phyloP scores from a whole-genome alignment of 345 rosid species.

The Kernera saxatilis region DNA sequence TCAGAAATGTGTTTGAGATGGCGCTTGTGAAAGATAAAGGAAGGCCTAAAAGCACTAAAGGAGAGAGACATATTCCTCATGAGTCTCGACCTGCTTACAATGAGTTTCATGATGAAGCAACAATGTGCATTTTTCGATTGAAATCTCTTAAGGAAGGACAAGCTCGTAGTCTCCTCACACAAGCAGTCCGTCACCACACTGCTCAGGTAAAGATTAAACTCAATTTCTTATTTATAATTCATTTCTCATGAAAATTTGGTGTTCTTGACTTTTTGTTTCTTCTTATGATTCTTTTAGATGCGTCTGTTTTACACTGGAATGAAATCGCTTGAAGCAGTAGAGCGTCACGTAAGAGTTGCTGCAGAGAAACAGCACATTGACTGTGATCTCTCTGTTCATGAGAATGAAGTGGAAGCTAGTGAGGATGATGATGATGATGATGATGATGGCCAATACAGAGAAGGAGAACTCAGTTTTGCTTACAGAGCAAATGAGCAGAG shows the following conservation, averaged over 20 bases:
- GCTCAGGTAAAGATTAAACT: conserved; percentile 64
- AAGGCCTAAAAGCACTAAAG: conserved; percentile 63
- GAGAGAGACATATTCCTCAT: conserved; percentile 45
- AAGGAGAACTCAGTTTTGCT: conserved; percentile 79
- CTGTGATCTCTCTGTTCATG: conserved; percentile 64
- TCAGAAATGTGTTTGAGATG: conserved; percentile 68
- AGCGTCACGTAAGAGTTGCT: conserved; percentile 54
- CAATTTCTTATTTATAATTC: neutral
- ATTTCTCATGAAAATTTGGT: neutral
- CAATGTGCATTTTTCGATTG: conserved; percentile 72
- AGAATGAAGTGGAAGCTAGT: conserved; percentile 51
- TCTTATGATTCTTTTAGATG: conserved; percentile 48
- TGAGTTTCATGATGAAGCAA: conserved; percentile 81
- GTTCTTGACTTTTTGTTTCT: neutral
- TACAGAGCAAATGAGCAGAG: conserved; percentile 51
- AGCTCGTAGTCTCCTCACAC: conserved; percentile 85
- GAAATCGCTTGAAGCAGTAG: conserved; percentile 79
- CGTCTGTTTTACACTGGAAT: conserved; percentile 76
- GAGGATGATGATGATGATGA: conserved; percentile 51
- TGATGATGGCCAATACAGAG: conserved; percentile 42
- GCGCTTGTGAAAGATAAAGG: conserved; percentile 80
- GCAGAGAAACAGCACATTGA: conserved; percentile 82
- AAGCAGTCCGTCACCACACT: conserved; percentile 91
- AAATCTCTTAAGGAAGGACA: conserved; percentile 96
- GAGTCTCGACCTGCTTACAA: conserved; percentile 68